phyloP scores from a whole-genome alignment of 2,329 filamentous ascomycete species.

The Cladophialophora psammophila region DNA sequence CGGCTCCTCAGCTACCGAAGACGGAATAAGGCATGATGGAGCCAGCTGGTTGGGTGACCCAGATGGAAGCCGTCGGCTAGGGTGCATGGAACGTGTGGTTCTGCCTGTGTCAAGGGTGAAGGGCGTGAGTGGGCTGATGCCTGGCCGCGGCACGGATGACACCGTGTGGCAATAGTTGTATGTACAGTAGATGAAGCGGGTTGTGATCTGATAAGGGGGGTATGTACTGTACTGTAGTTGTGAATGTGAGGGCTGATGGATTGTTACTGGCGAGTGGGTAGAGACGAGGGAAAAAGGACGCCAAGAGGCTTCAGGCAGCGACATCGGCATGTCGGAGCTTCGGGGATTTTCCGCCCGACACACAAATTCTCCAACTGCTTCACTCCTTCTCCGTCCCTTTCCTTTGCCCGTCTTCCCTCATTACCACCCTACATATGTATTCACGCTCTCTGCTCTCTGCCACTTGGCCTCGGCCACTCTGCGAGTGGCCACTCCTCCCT shows the following conservation, averaged over 20 bases:
- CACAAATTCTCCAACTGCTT: background rate
- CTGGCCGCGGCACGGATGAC: background rate
- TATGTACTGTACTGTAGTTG: no score
- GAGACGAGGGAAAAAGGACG: background rate
- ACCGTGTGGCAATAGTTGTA: background rate
- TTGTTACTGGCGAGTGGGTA: no score
- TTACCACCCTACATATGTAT: background rate
- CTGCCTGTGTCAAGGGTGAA: background rate
- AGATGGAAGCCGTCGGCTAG: background rate
- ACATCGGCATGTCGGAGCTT: constrained; percentile 19
- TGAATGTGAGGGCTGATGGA: background rate
- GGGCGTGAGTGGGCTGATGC: background rate
- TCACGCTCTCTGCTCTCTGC: background rate
- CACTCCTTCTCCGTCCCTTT: background rate
- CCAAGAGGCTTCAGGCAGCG: background rate
- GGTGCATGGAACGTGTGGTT: background rate
- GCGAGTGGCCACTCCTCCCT: constrained; percentile 4
- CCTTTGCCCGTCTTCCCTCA: constrained; percentile 1
- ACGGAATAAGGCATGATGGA: constrained; percentile 6
- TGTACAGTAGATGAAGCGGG: background rate
- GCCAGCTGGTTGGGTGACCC: background rate
- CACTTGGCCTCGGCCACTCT: constrained; percentile 15
- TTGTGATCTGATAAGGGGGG: constrained; percentile 1
- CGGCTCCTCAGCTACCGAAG: constrained; percentile 7
- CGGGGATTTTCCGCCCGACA: constrained; percentile 15